These are phyloP conservation scores for Ophiostoma ulmi DNA, from an alignment of 2,329 filamentous ascomycete genomes.

Conservation along the genomic window DNA sequence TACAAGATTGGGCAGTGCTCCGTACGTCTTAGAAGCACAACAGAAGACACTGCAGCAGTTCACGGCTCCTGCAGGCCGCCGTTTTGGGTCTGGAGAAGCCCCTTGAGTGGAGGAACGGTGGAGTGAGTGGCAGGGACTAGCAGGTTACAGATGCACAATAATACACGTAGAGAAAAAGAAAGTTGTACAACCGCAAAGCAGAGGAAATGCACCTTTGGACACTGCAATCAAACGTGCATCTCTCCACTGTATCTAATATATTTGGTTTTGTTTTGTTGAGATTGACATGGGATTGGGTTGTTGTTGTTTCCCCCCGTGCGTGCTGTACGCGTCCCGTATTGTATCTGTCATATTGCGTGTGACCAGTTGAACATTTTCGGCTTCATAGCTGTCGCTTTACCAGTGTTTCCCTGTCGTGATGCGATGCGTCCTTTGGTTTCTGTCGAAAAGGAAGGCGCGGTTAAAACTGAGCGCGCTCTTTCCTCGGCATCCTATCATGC, in stretches of 20 bases:
- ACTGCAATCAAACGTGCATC: slow-evolving; percentile 8
- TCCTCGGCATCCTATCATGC: background rate
- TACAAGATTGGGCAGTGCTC: background rate
- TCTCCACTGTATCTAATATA: slow-evolving; percentile 10
- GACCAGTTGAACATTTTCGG: background rate
- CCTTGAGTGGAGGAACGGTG: background rate
- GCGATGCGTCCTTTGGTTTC: background rate
- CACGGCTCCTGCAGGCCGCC: slow-evolving; percentile 8
- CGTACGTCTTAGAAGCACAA: background rate
- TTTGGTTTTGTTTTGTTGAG: background rate
- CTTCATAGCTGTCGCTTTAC: background rate
- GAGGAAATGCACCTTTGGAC: background rate
- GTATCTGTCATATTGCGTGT: background rate
- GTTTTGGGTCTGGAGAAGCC: slow-evolving; percentile 8
- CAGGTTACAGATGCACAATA: background rate
- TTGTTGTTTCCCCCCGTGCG: too few relatives aligned
- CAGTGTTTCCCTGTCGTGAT: slow-evolving; percentile 1
- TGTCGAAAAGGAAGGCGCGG: background rate
- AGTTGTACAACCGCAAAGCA: slow-evolving; percentile 3
- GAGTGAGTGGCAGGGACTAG: background rate
- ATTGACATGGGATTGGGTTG: background rate
- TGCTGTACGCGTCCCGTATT: background rate
- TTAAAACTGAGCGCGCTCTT: background rate
- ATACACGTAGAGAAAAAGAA: background rate
- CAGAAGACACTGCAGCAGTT: background rate